Base-by-base conservation (phyloP, 176 grass and related monocot species). In the Rhynchospora pubera region DNA sequence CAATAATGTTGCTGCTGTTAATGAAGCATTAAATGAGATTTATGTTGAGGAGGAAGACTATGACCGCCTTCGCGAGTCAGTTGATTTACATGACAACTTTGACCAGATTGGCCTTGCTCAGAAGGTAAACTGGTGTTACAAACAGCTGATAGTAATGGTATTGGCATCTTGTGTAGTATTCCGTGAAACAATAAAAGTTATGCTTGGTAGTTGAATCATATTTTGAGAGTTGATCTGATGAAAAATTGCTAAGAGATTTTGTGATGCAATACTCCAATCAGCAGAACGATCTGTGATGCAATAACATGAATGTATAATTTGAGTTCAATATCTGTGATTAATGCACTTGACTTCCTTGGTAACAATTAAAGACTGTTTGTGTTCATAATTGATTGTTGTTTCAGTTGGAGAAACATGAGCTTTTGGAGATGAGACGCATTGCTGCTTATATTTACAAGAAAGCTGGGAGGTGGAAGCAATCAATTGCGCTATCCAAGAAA, bases 401-500 rank as follows among this genome's bases (percentile, higher is more conserved):
- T 72, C 85, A 97, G 94, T 89, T 97, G 82, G 94, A 97, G 80
- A 94, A 94, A 82, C 94, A 97, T 43, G 94, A 97, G 65, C 91
- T 97, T 39, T 88, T 97, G 64, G 94, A 97, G 85, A 97, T 97
- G 91, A 88, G 94, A 85, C 91, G 94, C 78, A 91, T 97, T 81
- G 94, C 94, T 91, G 90, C 94, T n/a, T 94, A 97, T 71, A 94
- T 97, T 84, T 97, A 97, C 81, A 97, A 94, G 94, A 97, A 97
- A 83, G 94, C 94, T 15, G 91, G 91, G 9, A 94, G 91, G 82
- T 97, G 94, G 94, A 97, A 94, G 86, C 91, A 94, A 73, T 97
- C 94, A 4, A 94, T 97, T 89, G 91, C 94, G 50, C 79, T 94
- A 53, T 97, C 94, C 0, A 97, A 97, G 87, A 97, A 94, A 84